Conservation (phyloP, 805 yeast genomes). For the Soucietia sequanensis region DNA sequence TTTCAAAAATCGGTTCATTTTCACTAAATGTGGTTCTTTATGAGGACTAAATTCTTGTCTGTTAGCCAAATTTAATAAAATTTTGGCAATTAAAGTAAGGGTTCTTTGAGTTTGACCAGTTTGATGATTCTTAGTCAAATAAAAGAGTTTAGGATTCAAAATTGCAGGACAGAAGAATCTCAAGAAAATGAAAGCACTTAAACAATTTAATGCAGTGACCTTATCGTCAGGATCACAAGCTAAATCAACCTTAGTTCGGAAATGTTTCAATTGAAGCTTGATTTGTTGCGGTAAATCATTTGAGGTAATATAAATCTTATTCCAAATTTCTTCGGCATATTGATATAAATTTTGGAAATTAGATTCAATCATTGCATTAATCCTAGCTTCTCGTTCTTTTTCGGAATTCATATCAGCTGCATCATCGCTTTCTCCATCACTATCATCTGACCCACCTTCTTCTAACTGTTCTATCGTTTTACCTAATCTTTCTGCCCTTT, state of each 20-base stretch:
- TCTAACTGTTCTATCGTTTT: constrained; percentile 18
- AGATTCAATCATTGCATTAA: constrained; percentile 37
- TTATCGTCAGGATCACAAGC: constrained; percentile 57
- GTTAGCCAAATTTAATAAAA: constrained; percentile 75
- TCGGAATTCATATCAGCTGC: constrained; percentile 31
- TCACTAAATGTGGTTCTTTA: constrained; percentile 78
- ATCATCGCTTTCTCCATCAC: constrained; percentile 17
- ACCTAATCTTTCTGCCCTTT: constrained; percentile 24
- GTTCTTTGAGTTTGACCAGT: constrained; percentile 73
- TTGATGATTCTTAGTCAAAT: constrained; percentile 68
- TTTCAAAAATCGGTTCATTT: constrained; percentile 67
- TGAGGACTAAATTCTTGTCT: constrained; percentile 68
- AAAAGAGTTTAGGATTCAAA: constrained; percentile 82
- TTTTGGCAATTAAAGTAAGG: constrained; percentile 76
- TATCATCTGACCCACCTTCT: constrained; percentile 14
- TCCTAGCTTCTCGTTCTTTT: constrained; percentile 29
- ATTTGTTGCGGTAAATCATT: constrained; percentile 73
- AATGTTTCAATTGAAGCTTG: constrained; percentile 58
- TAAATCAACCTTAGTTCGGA: constrained; percentile 64
- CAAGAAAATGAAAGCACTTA: constrained; percentile 80
- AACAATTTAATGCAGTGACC: constrained; percentile 60
- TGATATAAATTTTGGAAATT: constrained; percentile 50
- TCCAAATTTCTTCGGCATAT: constrained; percentile 65
- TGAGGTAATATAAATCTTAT: constrained; percentile 58
- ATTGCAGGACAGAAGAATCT: constrained; percentile 73